phyloP scores from a whole-genome alignment of 305 asterid genomes.

The Solanum hybrid region DNA sequence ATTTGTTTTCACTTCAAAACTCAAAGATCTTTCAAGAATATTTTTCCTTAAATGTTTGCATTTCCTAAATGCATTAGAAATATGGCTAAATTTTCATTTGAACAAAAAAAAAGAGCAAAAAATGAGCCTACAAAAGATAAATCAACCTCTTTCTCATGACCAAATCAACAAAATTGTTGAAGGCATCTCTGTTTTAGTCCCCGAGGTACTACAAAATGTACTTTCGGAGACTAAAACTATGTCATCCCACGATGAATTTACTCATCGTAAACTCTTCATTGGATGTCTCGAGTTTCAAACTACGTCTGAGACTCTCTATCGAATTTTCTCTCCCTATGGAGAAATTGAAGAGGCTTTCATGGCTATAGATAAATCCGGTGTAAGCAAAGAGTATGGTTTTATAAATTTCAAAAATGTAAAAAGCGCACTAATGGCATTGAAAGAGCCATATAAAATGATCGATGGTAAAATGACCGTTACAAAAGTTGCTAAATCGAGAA shows the following conservation, averaged over 20 bases:
- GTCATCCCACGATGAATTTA: slow-evolving; percentile 4
- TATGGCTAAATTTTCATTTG: neutral
- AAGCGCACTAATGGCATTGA: slow-evolving; percentile 41
- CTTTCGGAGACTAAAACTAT: neutral
- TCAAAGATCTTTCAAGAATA: neutral
- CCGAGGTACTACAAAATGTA: neutral
- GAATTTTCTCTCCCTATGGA: slow-evolving; percentile 36
- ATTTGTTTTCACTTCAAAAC: neutral
- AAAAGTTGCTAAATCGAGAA: neutral
- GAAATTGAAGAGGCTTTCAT: slow-evolving; percentile 50
- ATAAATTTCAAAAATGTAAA: slow-evolving; percentile 35
- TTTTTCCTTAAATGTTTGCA: neutral
- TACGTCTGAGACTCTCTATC: slow-evolving; percentile 31
- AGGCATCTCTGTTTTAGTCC: neutral
- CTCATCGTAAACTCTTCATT: slow-evolving; percentile 44
- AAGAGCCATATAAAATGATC: slow-evolving; percentile 42
- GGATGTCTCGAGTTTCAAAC: slow-evolving; percentile 52
- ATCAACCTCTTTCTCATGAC: neutral
- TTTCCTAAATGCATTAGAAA: neutral
- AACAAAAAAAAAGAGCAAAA: neutral
- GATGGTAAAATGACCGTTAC: slow-evolving; percentile 34
- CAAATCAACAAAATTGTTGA: neutral
- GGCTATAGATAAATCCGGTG: slow-evolving; percentile 29
- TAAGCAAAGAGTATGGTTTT: slow-evolving; percentile 47
- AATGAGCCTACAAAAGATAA: neutral